Base-by-base conservation (phyloP, 768 basidiomycete genomes). In the Suillus decipiens region DNA sequence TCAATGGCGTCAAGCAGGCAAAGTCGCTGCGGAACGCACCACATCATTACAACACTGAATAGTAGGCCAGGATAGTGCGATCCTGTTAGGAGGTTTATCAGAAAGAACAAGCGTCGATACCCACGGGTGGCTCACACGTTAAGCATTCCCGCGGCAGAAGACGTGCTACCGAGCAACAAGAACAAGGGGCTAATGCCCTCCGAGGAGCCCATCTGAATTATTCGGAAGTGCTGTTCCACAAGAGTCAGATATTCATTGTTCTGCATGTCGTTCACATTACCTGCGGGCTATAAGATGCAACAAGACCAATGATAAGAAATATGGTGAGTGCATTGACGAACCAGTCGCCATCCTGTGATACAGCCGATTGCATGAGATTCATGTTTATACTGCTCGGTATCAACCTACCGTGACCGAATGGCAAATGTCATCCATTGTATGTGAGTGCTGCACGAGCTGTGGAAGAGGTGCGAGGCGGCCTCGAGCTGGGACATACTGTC, bases 181-280 rank as follows among this genome's bases (percentile, higher is more conserved):
- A 92, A 99, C 84, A 91, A 89, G 19, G 96, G 94, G 65, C 92
- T 95, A 66, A 99, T 87, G 0, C 97, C 97, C 67, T 96, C 89
- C 0, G 91, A 94, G 0, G 94, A 89, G 43, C 86, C 82, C 28
- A 86, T 82, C 57, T 80, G 72, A 69, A 97, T 90, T 67, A 97
- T 97, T 8, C 94, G 84, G 60, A 86, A 77, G 69, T 93, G 93
- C 89, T 94, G 57, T 36, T 41, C 17, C 17, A 56, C 22, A 19
- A 39, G 10, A 19, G 56, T 57, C 17, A 57, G 24, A 31, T 41
- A 3, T 31, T 28, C 19, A 31, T 11, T 57, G 39, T 28, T 39
- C 28, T 1, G 10, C 56, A 11, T 31, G 17, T 14, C 31, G 56
- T 41, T 12, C 24, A 7, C 62, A 77, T 34, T 50, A 89, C 91